Evolutionary conservation across 192 early-diverging fungal genomes (phyloP), one percentile per base, ranked within the genome.

Genomic region (Entrophospora sp.): DNA sequence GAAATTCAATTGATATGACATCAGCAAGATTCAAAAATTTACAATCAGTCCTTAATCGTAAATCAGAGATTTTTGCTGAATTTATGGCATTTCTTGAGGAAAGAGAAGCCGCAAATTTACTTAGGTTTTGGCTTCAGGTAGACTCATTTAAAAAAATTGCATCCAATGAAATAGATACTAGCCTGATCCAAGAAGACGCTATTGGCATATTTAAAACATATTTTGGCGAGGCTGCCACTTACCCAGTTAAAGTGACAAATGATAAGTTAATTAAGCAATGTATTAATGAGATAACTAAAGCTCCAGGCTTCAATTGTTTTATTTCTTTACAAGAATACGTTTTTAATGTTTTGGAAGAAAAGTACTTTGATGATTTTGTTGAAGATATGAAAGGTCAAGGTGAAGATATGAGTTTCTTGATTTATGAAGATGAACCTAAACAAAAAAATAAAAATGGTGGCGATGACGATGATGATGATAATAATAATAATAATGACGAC

Each of bases 1-100:
- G 38, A n/a, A 40, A 42, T 31, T 3, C 25, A 7, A 5, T n/a
- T 31, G 16, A 7, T 18, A 16, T 31, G 5, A 22, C 25, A 1
- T 44, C 59, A 4, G 40, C 10, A n/a, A 61, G 43, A 37, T 43
- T 38, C 28, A 18, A 2, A n/a, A 27, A 42, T 28, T 44, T 61
- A 43, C 59, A 35, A 61, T 27, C 10, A 0, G 43, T 61, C n/a
- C 27, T 61, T 43, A 20, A 61, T 28, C 38, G 8, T 9, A 36
- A 28, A 5, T 9, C 14, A 7, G 20, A 59, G 28, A 28, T 20
- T 28, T 61, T 61, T 44, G 59, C 59, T 2, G 59, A 61, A 20
- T 61, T 61, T 61, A 61, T 61, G 59, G 59, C 59, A n/a, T 61
- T 61, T 44, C n/a, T 61, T 0, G 59, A 61, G 16, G 59, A 61